Conservation (phyloP, 2,329 filamentous ascomycete genomes). For the Daldinia eschscholtzii region DNA sequence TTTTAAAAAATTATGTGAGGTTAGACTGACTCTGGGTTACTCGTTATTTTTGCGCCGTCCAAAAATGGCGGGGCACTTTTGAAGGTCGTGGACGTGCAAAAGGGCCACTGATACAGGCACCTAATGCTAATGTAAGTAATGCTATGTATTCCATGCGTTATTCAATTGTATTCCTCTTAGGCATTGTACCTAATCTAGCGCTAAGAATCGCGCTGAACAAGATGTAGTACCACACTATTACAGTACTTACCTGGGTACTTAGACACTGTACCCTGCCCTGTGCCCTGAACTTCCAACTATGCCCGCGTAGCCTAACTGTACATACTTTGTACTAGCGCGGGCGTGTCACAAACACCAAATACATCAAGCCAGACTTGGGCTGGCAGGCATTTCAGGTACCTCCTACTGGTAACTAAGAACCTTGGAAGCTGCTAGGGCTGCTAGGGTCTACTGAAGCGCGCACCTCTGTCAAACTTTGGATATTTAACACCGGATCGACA, state of each 20-base stretch:
- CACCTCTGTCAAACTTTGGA: constrained; percentile 28
- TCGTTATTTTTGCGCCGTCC: constrained; percentile 43
- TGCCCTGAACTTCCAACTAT: not conserved
- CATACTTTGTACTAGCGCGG: constrained; percentile 9
- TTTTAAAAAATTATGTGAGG: constrained; percentile 40
- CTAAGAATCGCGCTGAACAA: constrained; percentile 2
- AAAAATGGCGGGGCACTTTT: constrained; percentile 42
- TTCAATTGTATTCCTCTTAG: constrained; percentile 1
- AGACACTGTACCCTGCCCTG: not conserved
- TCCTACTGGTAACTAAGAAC: constrained; percentile 2
- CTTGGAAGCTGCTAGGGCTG: constrained; percentile 27
- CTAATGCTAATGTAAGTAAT: not conserved
- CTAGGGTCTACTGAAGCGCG: constrained; percentile 24
- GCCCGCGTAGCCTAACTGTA: constrained; percentile 4
- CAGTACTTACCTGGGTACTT: constrained; percentile 17
- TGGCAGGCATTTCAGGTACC: constrained; percentile 11
- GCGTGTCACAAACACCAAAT: constrained; percentile 30
- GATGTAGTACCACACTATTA: not conserved
- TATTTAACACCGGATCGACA: not conserved
- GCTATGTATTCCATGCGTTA: constrained; percentile 5
- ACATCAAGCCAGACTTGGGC: not conserved
- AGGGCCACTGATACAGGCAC: not conserved
- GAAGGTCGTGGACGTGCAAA: constrained; percentile 25
- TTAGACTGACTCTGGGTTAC: constrained; percentile 35
- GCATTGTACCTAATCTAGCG: constrained; percentile 9